Evolutionary conservation across 345 rosid species (phyloP).

Genomic region (Dipteronia dyeriana): DNA sequence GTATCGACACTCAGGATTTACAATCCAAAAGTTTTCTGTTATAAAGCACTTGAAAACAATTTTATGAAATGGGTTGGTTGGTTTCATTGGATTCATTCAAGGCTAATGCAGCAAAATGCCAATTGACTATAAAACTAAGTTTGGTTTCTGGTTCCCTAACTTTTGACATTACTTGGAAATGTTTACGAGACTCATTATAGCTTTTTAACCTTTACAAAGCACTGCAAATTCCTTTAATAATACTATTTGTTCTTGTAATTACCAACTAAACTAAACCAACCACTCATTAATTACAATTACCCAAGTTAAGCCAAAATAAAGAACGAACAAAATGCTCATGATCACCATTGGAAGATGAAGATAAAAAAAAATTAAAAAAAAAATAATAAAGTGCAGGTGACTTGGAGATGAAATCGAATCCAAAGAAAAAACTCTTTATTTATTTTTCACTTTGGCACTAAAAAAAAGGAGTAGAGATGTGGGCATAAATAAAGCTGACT

Average conservation of each 20-base stretch:
- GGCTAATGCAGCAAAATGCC: not conserved
- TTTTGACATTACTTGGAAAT: not conserved
- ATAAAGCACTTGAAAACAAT: too few species aligned
- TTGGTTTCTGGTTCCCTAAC: not conserved
- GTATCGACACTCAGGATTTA: too few species aligned
- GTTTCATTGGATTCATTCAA: not conserved
- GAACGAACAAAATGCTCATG: not conserved
- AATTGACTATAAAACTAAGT: not conserved
- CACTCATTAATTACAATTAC: not conserved
- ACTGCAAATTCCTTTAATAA: not conserved
- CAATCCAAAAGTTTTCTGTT: too few species aligned
- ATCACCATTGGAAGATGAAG: not conserved
- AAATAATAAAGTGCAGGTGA: slow-evolving; percentile 1
- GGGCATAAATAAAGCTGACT: slow-evolving; percentile 24
- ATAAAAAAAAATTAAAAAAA: not conserved
- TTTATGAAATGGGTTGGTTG: not conserved
- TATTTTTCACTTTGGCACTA: slow-evolving; percentile 5
- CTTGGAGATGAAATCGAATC: slow-evolving; percentile 34
- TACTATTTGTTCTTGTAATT: not conserved
- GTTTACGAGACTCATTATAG: not conserved
- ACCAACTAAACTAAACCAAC: not conserved
- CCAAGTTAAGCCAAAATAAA: not conserved
- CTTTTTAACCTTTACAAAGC: not conserved
- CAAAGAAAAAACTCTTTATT: slow-evolving; percentile 12
- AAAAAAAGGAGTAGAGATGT: slow-evolving; percentile 1